These are phyloP conservation scores for Tolypocladium guangdongense DNA, from an alignment of 2,329 filamentous ascomycete genomes.

Conservation along the genomic window DNA sequence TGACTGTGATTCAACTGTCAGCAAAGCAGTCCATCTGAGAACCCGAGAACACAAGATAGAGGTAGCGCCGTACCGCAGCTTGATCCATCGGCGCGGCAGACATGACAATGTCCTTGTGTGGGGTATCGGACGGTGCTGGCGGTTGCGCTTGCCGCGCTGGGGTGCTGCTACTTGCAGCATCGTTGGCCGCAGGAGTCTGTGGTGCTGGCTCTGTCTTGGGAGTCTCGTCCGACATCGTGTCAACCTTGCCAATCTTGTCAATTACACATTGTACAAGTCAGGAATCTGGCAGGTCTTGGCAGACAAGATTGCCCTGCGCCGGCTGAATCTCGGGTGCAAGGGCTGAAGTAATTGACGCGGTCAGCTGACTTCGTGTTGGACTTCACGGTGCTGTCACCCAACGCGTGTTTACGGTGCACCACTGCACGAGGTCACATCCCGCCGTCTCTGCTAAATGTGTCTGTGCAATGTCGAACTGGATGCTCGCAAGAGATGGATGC, in stretches of 20 bases:
- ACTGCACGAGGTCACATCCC: background rate
- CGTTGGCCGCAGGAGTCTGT: slow-evolving; percentile 9
- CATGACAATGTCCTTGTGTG: slow-evolving; percentile 31
- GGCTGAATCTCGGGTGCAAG: slow-evolving; percentile 3
- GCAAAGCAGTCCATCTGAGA: background rate
- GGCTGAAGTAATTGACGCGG: slow-evolving; percentile 1
- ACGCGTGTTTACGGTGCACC: slow-evolving; percentile 1
- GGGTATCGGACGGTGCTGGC: slow-evolving; percentile 8
- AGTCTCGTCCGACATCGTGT: slow-evolving; percentile 20
- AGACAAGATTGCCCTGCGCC: background rate
- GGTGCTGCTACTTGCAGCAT: slow-evolving; percentile 10
- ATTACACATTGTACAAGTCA: background rate
- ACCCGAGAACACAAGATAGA: background rate
- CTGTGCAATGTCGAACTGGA: slow-evolving; percentile 3
- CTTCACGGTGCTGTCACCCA: background rate
- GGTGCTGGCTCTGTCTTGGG: slow-evolving; percentile 10
- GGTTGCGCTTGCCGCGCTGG: slow-evolving; percentile 6
- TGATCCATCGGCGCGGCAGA: slow-evolving; percentile 30
- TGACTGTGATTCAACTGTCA: slow-evolving; percentile 11
- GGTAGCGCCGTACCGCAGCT: slow-evolving; percentile 20
- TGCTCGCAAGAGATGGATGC: slow-evolving; percentile 22
- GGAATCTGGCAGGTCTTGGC: background rate
- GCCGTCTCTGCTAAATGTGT: background rate
- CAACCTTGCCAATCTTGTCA: background rate
- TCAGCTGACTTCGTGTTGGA: slow-evolving; percentile 30